A percentile compares a stretch with the other conserved stretches of the same genome.
Conservation (phyloP, 345 rosid species). For the Eucalyptus caleyi region DNA sequence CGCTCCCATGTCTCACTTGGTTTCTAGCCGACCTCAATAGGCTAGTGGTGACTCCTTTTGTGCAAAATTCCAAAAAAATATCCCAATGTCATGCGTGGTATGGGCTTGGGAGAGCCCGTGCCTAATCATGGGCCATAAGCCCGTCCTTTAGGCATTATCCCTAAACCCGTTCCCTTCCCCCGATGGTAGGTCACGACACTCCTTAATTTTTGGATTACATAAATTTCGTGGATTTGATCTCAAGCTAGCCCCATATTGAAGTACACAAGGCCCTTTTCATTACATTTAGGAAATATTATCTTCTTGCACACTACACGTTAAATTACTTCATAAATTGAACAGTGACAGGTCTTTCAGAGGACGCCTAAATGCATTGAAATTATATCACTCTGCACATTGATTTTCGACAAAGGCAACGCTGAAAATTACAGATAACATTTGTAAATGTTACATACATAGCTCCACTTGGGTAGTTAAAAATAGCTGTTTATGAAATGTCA, state of each 20-base stretch:
- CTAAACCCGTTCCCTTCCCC: no score
- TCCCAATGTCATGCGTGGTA: no score
- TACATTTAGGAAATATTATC: neutral
- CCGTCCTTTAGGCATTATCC: no score
- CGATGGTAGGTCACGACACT: no score
- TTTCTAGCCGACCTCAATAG: no score
- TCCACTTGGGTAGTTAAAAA: neutral
- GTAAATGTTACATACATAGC: neutral
- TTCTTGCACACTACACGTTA: neutral
- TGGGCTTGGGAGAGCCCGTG: no score
- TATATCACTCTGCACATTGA: neutral
- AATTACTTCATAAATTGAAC: neutral
- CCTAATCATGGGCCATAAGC: no score
- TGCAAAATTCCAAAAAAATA: no score
- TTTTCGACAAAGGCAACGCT: neutral
- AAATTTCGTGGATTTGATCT: neutral
- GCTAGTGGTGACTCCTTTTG: no score
- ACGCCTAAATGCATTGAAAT: neutral
- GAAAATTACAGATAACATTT: neutral
- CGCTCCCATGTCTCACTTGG: no score
- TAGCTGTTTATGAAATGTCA: neutral
- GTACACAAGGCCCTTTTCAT: neutral
- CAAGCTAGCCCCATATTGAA: neutral
- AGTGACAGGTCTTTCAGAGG: neutral
- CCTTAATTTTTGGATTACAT: neutral